Base-by-base conservation (phyloP, 2,329 filamentous ascomycete species). In the Metarhizium sp. region DNA sequence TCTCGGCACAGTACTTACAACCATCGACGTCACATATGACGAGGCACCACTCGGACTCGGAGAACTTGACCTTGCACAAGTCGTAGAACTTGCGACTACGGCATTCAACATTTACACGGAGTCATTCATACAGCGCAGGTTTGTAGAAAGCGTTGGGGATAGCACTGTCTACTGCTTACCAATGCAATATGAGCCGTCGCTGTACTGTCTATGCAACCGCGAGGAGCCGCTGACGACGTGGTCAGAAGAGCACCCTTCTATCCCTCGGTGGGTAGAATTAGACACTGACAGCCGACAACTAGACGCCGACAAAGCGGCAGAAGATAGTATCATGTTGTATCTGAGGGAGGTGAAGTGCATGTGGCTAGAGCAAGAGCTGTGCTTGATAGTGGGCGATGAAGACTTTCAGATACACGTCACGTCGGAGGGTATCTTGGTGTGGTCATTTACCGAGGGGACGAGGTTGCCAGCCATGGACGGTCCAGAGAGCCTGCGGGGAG, bases 71-170 rank as follows among this genome's bases (percentile, higher is more conserved):
- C 11, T 6, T 13, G 20, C 42, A 14, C 36, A 36, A 6, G 47
- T 48, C 5, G n/a, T 46, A 34, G 55, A 57, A 30, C 38, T 55
- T 13, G 52, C 55, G 6, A 52, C 52, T 3, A 45, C 36, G 3
- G 55, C 30, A 6, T 57, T 57, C 29, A 57, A 36, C 38, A 40
- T 55, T 7, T 54, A 49, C 43, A 57, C 45, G 32, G 55, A 55
- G 18, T 20, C 43, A 18, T 54, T 57, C 13, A 25, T 57, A 30
- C 55, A 57, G 43, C 49, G 48, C 18, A 20, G 20, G 8, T 57
- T 46, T 20, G 40, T 38, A 6, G n/a, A 18, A 45, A 7, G 46
- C 36, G 14, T 3, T 16, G 45, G 45, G 10, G 30, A 30, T 16
- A 10, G 25, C 2, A 18, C 30, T 0, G 32, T n/a, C n/a, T 32